phyloP scores from a whole-genome alignment of 140 eudicot species.

The Flaveria floridana region DNA sequence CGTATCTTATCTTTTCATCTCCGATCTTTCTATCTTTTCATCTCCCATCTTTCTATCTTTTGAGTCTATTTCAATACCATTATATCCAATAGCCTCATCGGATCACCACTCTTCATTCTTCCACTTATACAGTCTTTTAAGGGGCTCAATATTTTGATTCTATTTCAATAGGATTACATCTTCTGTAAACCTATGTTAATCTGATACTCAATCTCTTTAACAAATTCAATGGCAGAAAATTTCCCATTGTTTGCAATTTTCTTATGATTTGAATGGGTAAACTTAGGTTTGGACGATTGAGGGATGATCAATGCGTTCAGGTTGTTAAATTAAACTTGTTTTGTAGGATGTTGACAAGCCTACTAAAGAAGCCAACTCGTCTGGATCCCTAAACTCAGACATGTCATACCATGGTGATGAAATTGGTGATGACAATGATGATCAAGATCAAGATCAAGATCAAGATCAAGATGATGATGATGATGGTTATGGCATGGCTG shows the following conservation, averaged over 20 bases:
- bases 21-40: too few species aligned
- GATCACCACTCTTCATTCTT: too few species aligned
- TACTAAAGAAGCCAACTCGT: slow-evolving; percentile 38
- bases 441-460: neutral
- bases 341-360: slow-evolving; percentile 41
- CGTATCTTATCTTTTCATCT: neutral
- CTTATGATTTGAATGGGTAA: neutral
- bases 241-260: neutral
- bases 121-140: too few species aligned
- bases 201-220: neutral
- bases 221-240: neutral
- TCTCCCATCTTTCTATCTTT: too few species aligned
- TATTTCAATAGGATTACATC: too few species aligned
- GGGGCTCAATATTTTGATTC: too few species aligned
- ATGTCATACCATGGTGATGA: slow-evolving; percentile 33
- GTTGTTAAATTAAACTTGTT: neutral
- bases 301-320: neutral
- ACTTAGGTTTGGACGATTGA: neutral
- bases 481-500: slow-evolving; percentile 25
- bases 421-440: slow-evolving; percentile 2
- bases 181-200: neutral
- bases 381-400: slow-evolving; percentile 45
- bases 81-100: too few species aligned
- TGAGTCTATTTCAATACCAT: too few species aligned
- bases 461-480: slow-evolving; percentile 20